Conservation (phyloP, 805 yeast genomes). For the Myxozyma udenii region DNA sequence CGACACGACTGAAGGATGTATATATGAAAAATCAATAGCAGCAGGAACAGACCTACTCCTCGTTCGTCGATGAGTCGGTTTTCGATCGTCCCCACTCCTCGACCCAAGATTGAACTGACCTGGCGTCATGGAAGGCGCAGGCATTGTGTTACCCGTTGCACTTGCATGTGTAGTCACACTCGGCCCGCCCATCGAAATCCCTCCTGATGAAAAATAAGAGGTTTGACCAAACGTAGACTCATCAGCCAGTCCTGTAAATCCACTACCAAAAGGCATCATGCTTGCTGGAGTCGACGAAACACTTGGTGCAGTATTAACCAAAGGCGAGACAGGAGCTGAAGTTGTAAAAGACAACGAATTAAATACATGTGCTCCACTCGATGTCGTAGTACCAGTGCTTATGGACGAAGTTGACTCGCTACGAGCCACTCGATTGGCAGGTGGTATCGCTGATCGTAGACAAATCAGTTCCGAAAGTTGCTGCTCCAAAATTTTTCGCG, state of each 20-base stretch:
- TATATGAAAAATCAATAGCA: slow-evolving; percentile 20
- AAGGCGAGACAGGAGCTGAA: slow-evolving; percentile 23
- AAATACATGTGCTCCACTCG: slow-evolving; percentile 7
- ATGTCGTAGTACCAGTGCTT: slow-evolving; percentile 7
- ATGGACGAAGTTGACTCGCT: slow-evolving; percentile 12
- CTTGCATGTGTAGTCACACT: too few species aligned
- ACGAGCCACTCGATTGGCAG: slow-evolving; percentile 6
- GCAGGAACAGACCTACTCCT: slow-evolving; percentile 28
- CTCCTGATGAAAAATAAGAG: too few species aligned
- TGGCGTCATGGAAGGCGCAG: too few species aligned
- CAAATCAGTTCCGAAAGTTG: slow-evolving; percentile 20
- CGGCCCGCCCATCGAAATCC: too few species aligned
- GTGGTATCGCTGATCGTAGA: slow-evolving; percentile 3
- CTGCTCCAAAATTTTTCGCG: slow-evolving; percentile 17
- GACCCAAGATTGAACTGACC: too few species aligned
- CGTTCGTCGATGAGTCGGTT: slow-evolving; percentile 23
- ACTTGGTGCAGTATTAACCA: slow-evolving; percentile 8
- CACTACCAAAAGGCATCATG: too few species aligned
- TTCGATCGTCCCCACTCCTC: too few species aligned
- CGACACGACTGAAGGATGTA: slow-evolving; percentile 6
- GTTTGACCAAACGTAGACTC: too few species aligned
- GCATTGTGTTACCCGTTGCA: too few species aligned
- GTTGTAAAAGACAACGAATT: slow-evolving; percentile 12
- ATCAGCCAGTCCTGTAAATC: too few species aligned
- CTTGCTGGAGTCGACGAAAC: neutral